Base-by-base conservation (phyloP, 352 stramenopile genomes). In the Globisporangium middletonii region DNA sequence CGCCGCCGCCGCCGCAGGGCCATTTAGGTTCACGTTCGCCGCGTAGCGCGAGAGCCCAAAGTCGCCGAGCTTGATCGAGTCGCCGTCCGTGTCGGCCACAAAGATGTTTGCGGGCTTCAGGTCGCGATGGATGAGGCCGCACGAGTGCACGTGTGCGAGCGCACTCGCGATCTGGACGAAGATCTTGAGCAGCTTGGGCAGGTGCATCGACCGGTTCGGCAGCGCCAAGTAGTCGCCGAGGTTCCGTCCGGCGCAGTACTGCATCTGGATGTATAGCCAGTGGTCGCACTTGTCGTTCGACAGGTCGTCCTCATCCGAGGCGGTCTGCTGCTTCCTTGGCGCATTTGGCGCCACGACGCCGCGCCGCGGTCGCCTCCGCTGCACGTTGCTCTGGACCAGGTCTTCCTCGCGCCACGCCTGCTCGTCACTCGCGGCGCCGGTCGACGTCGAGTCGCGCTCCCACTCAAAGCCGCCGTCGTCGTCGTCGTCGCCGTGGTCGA, bases 41-140 rank as follows among this genome's bases (percentile, higher is more conserved):
- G 83, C 83, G 42, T 94, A 91, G 8, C 87, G 78, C 15, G 85
- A 95, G 19, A 97, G 68, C 26, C 88, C 88, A 55, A 97, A 97
- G 65, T 97, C 89, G 26, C 89, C 89, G 16, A 97, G 68, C 47
- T 96, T 96, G 57, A 97, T 93, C 19, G 87, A 86, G 50, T 89
- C 78, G n/a, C 65, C 75, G 15, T 93, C 78, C 1, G 84, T 83
- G 45, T 94, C 86, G 41, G 88, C 80, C 5, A 96, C 84, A 56
- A 97, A 97, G 50, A 96, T 96, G 63, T 97, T 97, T 2, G 86
- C 85, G 26, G 89, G 89, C 65, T 98, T 98, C 35, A 98, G 52
- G 65, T 97, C 89, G 16, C 89, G 86, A 75, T 97, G 89, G 69
- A 97, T 97, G 18, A 97, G 67, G 0, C 88, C 85, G 41, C 85